Percentiles rank a stretch among this genome's conserved stretches.
Evolutionary conservation across 192 early-diverging fungal species (phyloP).

Genomic region (Podila minutissima): DNA sequence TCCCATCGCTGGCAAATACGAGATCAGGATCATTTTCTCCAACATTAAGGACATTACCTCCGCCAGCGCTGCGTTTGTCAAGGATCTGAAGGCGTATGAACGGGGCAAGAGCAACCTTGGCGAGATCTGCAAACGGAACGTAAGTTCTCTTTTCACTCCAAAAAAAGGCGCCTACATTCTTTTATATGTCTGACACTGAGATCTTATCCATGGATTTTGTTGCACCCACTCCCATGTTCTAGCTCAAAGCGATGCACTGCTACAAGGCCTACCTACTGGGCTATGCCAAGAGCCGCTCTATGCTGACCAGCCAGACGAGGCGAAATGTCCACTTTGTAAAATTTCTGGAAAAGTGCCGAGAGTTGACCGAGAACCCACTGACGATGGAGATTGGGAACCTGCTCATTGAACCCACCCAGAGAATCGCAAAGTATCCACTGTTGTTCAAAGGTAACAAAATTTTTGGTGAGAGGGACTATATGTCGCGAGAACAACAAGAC

Average conservation of each 20-base stretch:
- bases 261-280: constrained; percentile 30
- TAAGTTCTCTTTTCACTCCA: constrained; percentile 3
- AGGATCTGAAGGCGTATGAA: constrained; percentile 20
- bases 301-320: constrained; percentile 5
- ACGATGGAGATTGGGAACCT: constrained; percentile 17
- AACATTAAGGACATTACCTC: constrained; percentile 29
- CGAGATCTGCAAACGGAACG: constrained; percentile 25
- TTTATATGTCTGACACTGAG: neutral
- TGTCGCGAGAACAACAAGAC: too few relatives aligned
- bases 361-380: constrained; percentile 2
- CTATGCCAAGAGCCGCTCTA: constrained; percentile 11
- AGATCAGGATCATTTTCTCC: constrained; percentile 32
- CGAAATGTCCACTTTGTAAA: constrained; percentile 5
- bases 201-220: too few relatives aligned
- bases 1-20: constrained; percentile 22
- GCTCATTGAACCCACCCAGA: constrained; percentile 31
- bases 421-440: constrained; percentile 36
- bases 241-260: constrained; percentile 25
- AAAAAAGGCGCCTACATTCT: neutral
- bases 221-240: neutral
- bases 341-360: constrained; percentile 16
- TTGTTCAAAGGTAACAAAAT: constrained; percentile 29
- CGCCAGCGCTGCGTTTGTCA: constrained; percentile 22
- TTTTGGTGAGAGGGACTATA: too few relatives aligned
- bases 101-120: constrained; percentile 3